A percentile compares a stretch with the other conserved stretches of the same genome.
These are phyloP conservation scores for Blakeslea trispora DNA, from an alignment of 371 early-diverging fungal genomes.

Conservation along the genomic window DNA sequence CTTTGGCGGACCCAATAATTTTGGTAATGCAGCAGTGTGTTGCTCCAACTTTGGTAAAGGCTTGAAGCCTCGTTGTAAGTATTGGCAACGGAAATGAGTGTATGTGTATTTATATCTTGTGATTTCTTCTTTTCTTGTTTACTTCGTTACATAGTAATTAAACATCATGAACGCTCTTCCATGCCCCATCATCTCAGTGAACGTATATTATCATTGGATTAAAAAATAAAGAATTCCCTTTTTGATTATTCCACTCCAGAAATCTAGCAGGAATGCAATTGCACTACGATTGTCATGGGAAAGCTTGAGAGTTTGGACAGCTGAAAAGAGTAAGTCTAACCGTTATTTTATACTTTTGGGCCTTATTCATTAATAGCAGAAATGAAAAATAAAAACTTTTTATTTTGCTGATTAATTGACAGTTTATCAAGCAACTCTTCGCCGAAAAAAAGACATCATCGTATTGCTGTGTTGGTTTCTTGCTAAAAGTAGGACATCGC, in stretches of 20 bases:
- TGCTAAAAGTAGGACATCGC: constrained; percentile 17
- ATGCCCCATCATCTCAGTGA: constrained; percentile 8
- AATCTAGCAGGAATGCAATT: constrained; percentile 14
- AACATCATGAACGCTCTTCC: constrained; percentile 6
- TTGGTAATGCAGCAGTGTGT: constrained; percentile 1
- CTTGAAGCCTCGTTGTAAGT: constrained; percentile 11
- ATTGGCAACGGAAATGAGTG: background rate
- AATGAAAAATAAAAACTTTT: constrained; percentile 9
- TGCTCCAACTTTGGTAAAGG: constrained; percentile 10
- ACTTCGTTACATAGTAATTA: constrained; percentile 5
- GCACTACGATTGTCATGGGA: constrained; percentile 6
- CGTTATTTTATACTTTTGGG: constrained; percentile 10
- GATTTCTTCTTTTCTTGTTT: constrained; percentile 4
- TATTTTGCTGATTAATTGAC: constrained; percentile 8
- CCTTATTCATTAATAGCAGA: constrained; percentile 10
- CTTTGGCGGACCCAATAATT: no score
- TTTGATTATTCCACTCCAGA: constrained; percentile 4
- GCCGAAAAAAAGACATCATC: constrained; percentile 18
- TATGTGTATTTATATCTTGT: background rate
- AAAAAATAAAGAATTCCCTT: background rate
- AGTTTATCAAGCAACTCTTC: constrained; percentile 16
- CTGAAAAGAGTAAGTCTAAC: constrained; percentile 10
- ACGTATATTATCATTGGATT: constrained; percentile 11
- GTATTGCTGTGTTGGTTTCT: constrained; percentile 18
- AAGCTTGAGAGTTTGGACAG: constrained; percentile 16